Conservation (phyloP, 805 yeast species). For the Blastobotrys robertii region DNA sequence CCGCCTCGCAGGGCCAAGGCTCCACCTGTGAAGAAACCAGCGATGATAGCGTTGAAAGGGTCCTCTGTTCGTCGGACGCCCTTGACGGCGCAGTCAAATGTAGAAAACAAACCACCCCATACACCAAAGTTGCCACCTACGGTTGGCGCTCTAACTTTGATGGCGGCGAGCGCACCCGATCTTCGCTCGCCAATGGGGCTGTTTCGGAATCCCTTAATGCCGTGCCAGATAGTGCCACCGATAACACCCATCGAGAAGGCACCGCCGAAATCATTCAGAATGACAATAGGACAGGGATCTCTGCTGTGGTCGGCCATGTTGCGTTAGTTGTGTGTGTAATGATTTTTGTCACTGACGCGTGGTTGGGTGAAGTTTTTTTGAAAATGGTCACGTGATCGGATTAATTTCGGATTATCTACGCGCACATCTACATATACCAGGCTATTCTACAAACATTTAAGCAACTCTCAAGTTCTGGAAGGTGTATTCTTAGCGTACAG, state of each 20-base stretch:
- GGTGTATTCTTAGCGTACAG: no score
- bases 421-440: no score
- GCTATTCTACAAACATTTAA: no score
- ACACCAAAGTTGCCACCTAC: conserved; percentile 99
- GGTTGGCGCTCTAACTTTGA: conserved; percentile 94
- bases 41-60: conserved; percentile 96
- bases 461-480: no score
- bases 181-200: conserved; percentile 94
- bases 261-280: conserved; percentile 95
- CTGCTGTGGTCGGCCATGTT: conserved; percentile 67
- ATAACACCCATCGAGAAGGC: conserved; percentile 98
- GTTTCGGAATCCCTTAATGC: conserved; percentile 96
- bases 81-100: conserved; percentile 91
- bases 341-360: no score
- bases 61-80: conserved; percentile 96
- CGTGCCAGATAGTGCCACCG: conserved; percentile 99
- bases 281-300: conserved; percentile 96
- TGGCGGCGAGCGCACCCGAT: conserved; percentile 78
- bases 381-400: no score
- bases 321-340: background rate
- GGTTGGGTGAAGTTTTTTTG: no score
- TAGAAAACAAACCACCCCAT: conserved; percentile 98
- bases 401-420: no score
- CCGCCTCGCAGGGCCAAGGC: conserved; percentile 98
- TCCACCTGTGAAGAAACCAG: conserved; percentile 98